Evolutionary conservation across 441 rosid species (phyloP).

Genomic region (Croton laevigatus): DNA sequence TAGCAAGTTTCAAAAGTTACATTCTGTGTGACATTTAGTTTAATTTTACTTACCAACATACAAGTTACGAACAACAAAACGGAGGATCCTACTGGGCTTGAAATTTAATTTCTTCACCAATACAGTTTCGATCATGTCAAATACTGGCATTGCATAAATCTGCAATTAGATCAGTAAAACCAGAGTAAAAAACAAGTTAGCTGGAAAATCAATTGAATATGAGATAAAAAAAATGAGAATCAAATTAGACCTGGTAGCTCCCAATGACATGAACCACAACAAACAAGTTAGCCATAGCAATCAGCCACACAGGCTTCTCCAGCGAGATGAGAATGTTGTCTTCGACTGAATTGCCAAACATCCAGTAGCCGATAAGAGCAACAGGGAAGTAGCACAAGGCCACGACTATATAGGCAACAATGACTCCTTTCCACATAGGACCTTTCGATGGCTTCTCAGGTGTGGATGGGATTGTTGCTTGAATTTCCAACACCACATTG

Average conservation of each 20-base stretch:
- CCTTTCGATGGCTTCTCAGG: constrained; percentile 82
- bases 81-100: constrained; percentile 45
- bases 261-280: constrained; percentile 83
- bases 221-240: background rate
- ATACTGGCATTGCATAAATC: constrained; percentile 93
- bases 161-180: constrained; percentile 11
- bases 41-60: constrained; percentile 62
- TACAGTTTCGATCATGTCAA: constrained; percentile 81
- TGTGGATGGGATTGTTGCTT: constrained; percentile 80
- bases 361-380: constrained; percentile 66
- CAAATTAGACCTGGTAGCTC: constrained; percentile 60
- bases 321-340: constrained; percentile 66
- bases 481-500: constrained; percentile 78
- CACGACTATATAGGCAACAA: constrained; percentile 68
- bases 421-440: constrained; percentile 81
- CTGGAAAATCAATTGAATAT: background rate
- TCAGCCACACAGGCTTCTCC: constrained; percentile 66
- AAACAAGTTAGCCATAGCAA: constrained; percentile 64
- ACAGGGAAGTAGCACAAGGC: constrained; percentile 88
- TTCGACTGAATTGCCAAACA: constrained; percentile 51
- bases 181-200: background rate
- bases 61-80: constrained; percentile 51
- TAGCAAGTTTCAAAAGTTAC: background rate
- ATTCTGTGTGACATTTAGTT: background rate
- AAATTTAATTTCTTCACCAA: constrained; percentile 67